phyloP scores from a whole-genome alignment of 2,329 filamentous ascomycete species.

The Blastomyces silverae region DNA sequence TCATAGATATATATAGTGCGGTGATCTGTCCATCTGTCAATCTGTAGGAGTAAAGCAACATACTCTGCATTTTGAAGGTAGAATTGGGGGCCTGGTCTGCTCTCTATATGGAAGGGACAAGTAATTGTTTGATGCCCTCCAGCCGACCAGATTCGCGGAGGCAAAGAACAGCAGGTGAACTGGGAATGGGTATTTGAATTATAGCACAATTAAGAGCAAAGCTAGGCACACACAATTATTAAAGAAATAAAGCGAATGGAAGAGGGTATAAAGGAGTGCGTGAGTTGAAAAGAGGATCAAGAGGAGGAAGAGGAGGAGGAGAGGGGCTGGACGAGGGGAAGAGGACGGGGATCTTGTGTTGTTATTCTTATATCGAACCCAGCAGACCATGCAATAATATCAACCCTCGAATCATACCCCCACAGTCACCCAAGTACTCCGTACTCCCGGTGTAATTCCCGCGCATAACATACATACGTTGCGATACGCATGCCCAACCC shows the following conservation, averaged over 20 bases:
- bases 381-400: no score
- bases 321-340: no score
- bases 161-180: not conserved
- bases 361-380: no score
- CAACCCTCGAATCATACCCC: no score
- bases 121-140: not conserved
- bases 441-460: no score
- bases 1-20: slow-evolving; percentile 9
- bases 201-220: not conserved
- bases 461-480: no score
- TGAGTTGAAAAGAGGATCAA: not conserved
- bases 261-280: not conserved
- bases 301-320: no score
- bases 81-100: not conserved
- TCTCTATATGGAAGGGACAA: slow-evolving; percentile 12
- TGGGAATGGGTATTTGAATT: not conserved
- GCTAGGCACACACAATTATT: not conserved
- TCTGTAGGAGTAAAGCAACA: slow-evolving; percentile 8
- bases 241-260: not conserved
- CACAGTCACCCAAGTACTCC: no score
- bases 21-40: not conserved
- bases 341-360: no score
- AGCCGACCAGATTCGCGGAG: not conserved
- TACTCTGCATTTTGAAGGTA: slow-evolving; percentile 34
- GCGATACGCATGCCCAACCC: no score